Percentiles rank a stretch among this genome's conserved stretches.
phyloP scores from a whole-genome alignment of 2,329 filamentous ascomycete genomes.

The Xylaria sp. region DNA sequence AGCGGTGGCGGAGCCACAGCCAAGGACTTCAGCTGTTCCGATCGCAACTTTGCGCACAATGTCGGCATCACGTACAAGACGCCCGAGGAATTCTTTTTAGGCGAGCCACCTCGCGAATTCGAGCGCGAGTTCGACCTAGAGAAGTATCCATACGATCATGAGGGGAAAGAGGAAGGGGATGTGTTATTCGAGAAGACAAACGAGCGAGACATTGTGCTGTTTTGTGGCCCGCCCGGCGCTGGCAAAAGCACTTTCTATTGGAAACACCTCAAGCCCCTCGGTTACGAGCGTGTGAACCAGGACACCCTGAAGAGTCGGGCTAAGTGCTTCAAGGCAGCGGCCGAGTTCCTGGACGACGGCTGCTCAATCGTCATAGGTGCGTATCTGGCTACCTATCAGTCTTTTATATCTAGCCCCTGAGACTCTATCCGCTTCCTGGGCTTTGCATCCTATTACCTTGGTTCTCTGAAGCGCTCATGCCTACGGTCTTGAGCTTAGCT shows the following conservation, averaged over 20 bases:
- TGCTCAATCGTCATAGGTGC: conserved; percentile 81
- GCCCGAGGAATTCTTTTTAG: conserved; percentile 91
- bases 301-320: conserved; percentile 81
- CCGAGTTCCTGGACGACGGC: conserved; percentile 70
- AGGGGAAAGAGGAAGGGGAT: conserved; percentile 43
- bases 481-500: background rate
- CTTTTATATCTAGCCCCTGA: background rate
- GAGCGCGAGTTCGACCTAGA: conserved; percentile 76
- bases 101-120: conserved; percentile 73
- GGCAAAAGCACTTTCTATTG: conserved; percentile 95
- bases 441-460: background rate
- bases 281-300: conserved; percentile 89
- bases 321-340: conserved; percentile 78
- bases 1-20: conserved; percentile 43
- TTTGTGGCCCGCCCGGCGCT: conserved; percentile 88
- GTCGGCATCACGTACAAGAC: conserved; percentile 83
- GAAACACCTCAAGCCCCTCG: conserved; percentile 78
- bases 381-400: conserved; percentile 15
- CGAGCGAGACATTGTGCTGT: conserved; percentile 79
- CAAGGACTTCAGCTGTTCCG: conserved; percentile 74
- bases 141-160: conserved; percentile 59
- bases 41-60: conserved; percentile 86
- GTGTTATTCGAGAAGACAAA: conserved; percentile 70
- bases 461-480: background rate
- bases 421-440: background rate